These are phyloP conservation scores for Tuber brumale DNA, from an alignment of 495 filamentous ascomycete species.

Conservation along the genomic window DNA sequence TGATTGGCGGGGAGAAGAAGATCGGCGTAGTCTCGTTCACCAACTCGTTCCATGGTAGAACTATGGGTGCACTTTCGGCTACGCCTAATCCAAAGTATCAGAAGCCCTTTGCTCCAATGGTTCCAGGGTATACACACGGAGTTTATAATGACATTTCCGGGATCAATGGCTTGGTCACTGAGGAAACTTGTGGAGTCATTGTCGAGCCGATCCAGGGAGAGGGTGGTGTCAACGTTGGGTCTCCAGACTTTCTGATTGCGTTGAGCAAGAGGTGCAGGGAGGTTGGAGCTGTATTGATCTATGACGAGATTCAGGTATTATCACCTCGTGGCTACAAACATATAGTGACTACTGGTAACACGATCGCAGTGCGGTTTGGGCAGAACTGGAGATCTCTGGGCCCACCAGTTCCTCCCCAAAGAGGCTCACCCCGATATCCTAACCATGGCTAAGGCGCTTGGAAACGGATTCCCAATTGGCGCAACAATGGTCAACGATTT, in stretches of 20 bases:
- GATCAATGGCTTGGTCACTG: constrained; percentile 65
- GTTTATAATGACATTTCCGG: constrained; percentile 72
- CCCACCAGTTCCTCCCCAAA: constrained; percentile 63
- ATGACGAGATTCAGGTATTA: constrained; percentile 69
- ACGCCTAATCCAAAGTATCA: constrained; percentile 99
- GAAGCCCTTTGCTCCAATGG: constrained; percentile 85
- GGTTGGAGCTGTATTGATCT: constrained; percentile 82
- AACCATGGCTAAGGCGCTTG: constrained; percentile 89
- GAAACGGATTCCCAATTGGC: constrained; percentile 92
- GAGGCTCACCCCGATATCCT: constrained; percentile 89
- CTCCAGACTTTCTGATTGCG: constrained; percentile 68
- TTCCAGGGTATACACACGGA: constrained; percentile 85
- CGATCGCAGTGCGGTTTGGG: constrained; percentile 74
- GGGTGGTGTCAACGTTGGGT: constrained; percentile 81
- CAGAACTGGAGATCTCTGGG: constrained; percentile 84
- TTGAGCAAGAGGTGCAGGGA: constrained; percentile 74
- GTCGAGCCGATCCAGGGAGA: constrained; percentile 97
- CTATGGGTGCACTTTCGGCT: constrained; percentile 84
- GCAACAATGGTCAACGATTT: constrained; percentile 75
- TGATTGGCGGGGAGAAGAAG: constrained; percentile 60
- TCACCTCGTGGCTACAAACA: not conserved
- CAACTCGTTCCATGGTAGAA: constrained; percentile 89
- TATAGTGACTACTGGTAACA: constrained; percentile 1
- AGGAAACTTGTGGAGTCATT: constrained; percentile 87
- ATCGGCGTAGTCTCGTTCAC: constrained; percentile 81